Percentiles rank a stretch among this genome's conserved stretches.
phyloP scores from a whole-genome alignment of 352 stramenopile genomes.

The Pythium sp. region DNA sequence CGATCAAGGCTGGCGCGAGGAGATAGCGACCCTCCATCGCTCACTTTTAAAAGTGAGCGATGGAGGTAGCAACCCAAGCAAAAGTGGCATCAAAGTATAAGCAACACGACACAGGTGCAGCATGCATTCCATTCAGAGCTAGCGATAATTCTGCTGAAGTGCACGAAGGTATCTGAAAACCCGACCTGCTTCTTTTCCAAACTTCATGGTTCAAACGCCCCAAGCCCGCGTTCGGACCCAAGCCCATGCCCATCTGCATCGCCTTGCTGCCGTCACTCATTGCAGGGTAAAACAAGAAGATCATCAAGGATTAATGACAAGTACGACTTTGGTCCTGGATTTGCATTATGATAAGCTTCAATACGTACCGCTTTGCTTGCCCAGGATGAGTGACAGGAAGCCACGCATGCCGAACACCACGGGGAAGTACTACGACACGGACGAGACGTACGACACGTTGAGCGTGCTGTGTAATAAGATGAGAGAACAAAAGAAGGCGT shows the following conservation, averaged over 20 bases:
- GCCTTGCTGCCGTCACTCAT: slow-evolving; percentile 86
- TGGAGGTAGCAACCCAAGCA: too few species aligned
- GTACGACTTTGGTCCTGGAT: background rate
- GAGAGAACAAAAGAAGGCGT: background rate
- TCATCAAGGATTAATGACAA: background rate
- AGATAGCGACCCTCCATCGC: too few species aligned
- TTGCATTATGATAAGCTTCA: background rate
- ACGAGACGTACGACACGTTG: slow-evolving; percentile 97
- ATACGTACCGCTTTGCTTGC: slow-evolving; percentile 81
- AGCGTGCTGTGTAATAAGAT: slow-evolving; percentile 66
- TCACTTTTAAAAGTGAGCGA: too few species aligned
- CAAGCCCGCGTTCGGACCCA: slow-evolving; percentile 81
- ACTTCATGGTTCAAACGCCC: too few species aligned
- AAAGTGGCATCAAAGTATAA: too few species aligned
- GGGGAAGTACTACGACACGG: slow-evolving; percentile 98
- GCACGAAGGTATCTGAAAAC: too few species aligned
- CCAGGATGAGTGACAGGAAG: slow-evolving; percentile 96
- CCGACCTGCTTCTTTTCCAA: too few species aligned
- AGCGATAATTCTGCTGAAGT: too few species aligned
- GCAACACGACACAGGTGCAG: too few species aligned
- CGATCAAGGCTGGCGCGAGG: too few species aligned
- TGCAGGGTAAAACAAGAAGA: slow-evolving; percentile 12
- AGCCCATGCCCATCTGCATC: slow-evolving; percentile 92
- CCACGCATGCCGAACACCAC: slow-evolving; percentile 98
- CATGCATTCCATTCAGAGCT: too few species aligned